phyloP scores from a whole-genome alignment of 2,329 filamentous ascomycete species.

The Myriosclerotinia duriaeana region DNA sequence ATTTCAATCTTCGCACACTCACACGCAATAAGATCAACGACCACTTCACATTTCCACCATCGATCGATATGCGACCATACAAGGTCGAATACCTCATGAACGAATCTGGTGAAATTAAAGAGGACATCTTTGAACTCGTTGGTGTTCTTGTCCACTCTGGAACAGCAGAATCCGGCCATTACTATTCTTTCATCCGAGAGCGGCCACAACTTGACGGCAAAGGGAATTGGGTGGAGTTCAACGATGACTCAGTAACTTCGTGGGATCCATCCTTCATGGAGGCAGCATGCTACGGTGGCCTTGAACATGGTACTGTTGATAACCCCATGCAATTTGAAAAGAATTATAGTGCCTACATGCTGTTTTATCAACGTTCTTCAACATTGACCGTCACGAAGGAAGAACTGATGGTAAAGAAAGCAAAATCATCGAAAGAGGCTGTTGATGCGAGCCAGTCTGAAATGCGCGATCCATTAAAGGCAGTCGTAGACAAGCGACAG shows the following conservation, averaged over 20 bases:
- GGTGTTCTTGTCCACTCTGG: constrained; percentile 92
- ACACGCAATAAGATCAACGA: constrained; percentile 93
- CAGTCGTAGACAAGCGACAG: constrained; percentile 48
- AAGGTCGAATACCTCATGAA: constrained; percentile 81
- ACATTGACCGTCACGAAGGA: constrained; percentile 57
- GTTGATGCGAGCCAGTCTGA: constrained; percentile 28
- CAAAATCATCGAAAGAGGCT: background rate
- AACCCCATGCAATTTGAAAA: constrained; percentile 59
- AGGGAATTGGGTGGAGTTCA: constrained; percentile 82
- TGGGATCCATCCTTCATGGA: constrained; percentile 77
- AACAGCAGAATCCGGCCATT: constrained; percentile 91
- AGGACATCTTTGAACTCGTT: constrained; percentile 89
- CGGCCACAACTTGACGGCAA: constrained; percentile 55
- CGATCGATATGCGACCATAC: constrained; percentile 85
- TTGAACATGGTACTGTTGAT: constrained; percentile 53
- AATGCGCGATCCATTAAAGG: constrained; percentile 45
- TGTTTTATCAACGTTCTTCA: constrained; percentile 87
- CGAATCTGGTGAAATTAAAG: constrained; percentile 51
- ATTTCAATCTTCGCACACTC: constrained; percentile 75
- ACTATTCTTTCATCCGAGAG: constrained; percentile 93
- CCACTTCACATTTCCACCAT: constrained; percentile 80
- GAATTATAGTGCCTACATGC: constrained; percentile 89
- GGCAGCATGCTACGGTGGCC: constrained; percentile 75
- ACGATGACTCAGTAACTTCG: constrained; percentile 76
- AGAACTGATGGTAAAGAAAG: constrained; percentile 39